Percentiles rank a stretch among this genome's conserved stretches.
Conservation (phyloP, 2,329 filamentous ascomycete genomes). For the Venturia effusa region DNA sequence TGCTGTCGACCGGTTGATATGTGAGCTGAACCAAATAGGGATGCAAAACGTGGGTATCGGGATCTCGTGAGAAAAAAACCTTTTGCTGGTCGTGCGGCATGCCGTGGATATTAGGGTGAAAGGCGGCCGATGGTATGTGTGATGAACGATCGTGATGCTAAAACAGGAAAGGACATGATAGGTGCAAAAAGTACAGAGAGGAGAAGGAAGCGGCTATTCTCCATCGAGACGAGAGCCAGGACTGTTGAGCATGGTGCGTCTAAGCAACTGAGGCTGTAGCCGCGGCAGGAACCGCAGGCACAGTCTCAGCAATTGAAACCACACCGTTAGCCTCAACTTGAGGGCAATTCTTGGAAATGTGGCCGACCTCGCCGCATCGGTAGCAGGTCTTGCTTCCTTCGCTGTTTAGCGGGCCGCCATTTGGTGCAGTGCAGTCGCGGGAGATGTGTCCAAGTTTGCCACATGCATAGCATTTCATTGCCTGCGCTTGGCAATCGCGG, state of each 20-base stretch:
- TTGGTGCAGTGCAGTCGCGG: conserved; percentile 89
- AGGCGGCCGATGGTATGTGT: conserved; percentile 8
- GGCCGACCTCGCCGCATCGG: conserved; percentile 87
- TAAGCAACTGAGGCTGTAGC: conserved; percentile 36
- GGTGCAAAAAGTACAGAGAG: background rate
- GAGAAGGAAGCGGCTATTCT: background rate
- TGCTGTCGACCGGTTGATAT: conserved; percentile 6
- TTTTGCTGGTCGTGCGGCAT: conserved; percentile 14
- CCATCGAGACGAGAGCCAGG: background rate
- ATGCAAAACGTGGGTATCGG: conserved; percentile 28
- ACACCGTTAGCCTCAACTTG: conserved; percentile 50
- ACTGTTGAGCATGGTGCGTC: background rate
- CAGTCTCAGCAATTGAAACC: conserved; percentile 20
- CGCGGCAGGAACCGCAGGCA: conserved; percentile 22
- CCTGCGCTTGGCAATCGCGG: conserved; percentile 94
- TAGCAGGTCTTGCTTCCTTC: conserved; percentile 98
- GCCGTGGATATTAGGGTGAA: conserved; percentile 12
- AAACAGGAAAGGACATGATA: conserved; percentile 2
- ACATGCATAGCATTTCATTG: conserved; percentile 97
- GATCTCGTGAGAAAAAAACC: conserved; percentile 18
- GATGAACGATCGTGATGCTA: conserved; percentile 11
- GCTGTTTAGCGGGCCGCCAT: conserved; percentile 89
- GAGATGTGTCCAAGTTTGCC: conserved; percentile 93
- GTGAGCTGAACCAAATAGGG: conserved; percentile 7
- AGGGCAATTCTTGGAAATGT: conserved; percentile 93